Evolutionary conservation across 2,329 filamentous ascomycete genomes (phyloP).

Genomic region (Claviceps lovelessii): DNA sequence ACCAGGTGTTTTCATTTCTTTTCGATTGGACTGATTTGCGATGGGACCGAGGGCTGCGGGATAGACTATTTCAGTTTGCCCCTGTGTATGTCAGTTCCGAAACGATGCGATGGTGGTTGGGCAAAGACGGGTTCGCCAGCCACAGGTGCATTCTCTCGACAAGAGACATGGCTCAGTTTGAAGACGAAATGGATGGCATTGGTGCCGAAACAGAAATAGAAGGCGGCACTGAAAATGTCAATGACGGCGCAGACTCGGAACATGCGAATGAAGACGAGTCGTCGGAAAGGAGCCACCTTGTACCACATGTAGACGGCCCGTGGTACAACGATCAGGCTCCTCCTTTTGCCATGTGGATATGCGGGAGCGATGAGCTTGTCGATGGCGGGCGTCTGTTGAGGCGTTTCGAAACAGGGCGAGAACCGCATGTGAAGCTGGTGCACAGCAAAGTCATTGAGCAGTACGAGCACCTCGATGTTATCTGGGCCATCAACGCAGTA

Average conservation of each 20-base stretch:
- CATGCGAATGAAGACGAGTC: background rate
- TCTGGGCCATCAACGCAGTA: slow-evolving; percentile 84
- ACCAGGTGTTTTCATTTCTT: slow-evolving; percentile 76
- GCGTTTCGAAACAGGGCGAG: slow-evolving; percentile 60
- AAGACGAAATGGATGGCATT: slow-evolving; percentile 45
- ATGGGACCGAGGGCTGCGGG: slow-evolving; percentile 67
- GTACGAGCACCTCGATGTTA: slow-evolving; percentile 87
- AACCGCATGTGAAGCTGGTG: slow-evolving; percentile 68
- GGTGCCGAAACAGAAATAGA: slow-evolving; percentile 1
- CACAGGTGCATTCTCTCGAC: slow-evolving; percentile 82
- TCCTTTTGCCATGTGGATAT: slow-evolving; percentile 79
- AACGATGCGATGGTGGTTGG: slow-evolving; percentile 92
- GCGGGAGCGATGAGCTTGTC: slow-evolving; percentile 69
- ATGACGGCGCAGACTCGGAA: background rate
- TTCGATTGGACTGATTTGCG: slow-evolving; percentile 76
- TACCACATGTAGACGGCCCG: slow-evolving; percentile 34
- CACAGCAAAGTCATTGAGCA: slow-evolving; percentile 71
- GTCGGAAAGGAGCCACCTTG: slow-evolving; percentile 12
- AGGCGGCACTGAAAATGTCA: background rate
- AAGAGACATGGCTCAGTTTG: slow-evolving; percentile 48
- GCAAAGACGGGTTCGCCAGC: slow-evolving; percentile 60
- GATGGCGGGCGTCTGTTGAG: slow-evolving; percentile 63
- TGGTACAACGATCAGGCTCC: slow-evolving; percentile 76
- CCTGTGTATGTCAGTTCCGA: slow-evolving; percentile 84
- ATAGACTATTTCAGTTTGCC: slow-evolving; percentile 82